Base-by-base conservation (phyloP, 1,284 basidiomycete genomes). In the Flammula alnicola region DNA sequence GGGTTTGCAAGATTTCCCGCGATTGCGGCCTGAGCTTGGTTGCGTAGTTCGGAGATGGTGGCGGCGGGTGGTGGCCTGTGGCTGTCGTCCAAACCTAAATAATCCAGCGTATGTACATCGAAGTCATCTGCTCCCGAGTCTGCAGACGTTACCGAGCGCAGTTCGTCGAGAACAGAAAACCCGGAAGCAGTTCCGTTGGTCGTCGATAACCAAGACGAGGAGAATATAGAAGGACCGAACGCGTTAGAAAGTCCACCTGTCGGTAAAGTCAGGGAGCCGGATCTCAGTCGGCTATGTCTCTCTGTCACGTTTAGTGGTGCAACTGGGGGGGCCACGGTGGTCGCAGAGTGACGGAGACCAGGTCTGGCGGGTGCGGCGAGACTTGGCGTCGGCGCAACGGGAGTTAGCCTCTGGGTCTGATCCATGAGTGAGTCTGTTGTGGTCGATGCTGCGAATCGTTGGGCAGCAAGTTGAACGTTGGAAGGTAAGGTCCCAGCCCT, bases 61-160 rank as follows among this genome's bases (percentile, higher is more conserved):
- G 90, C 92, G 3, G 90, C 89, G 1, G 84, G 83, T 14, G 30
- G 38, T 52, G 79, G 80, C 41, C 63, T 59, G 39, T 64, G 64
- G 26, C 72, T 74, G 54, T 93, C 91, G 60, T 95, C 95, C 58
- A 98, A 79, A 37, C 95, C 95, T 44, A 98, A 88, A 67, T 97
- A 97, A 69, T 95, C 94, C 55, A 98, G 80, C 20, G 95, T 97
- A 63, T 93, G 90, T 42, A 95, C 91, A 64, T 94, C 91, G 67
- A 93, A 91, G 49, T 95, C 91, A 54, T 95, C 93, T 16, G 80
- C 78, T 23, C 76, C 80, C n/a, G 87, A 87, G 62, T 91, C 88
- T 54, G 81, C 82, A 23, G 88, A 90, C 40, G 84, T 83, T 43
- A 88, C 84, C 33, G 88, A 91, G 57, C 88, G 84, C 60, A 90